These are phyloP conservation scores for Stentor roeselii DNA, from an alignment of 73 alveolate genomes.

Conservation along the genomic window DNA sequence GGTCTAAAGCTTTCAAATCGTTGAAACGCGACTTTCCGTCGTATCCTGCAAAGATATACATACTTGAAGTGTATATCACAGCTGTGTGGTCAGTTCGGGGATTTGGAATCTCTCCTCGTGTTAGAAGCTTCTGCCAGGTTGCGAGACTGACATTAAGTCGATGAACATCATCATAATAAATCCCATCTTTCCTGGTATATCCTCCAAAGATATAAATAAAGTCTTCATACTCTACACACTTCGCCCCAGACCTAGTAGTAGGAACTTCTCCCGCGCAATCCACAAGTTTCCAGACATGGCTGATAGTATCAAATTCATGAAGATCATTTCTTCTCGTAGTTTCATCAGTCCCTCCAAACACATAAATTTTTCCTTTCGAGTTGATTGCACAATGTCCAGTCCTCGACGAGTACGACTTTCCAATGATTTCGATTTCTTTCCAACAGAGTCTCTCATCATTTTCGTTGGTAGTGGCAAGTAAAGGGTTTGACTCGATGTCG, in stretches of 20 bases:
- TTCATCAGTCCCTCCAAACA: constrained; percentile 67
- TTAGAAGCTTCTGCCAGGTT: constrained; percentile 45
- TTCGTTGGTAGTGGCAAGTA: not conserved
- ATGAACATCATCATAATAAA: constrained; percentile 48
- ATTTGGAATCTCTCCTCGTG: constrained; percentile 48
- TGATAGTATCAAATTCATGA: constrained; percentile 37
- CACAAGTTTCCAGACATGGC: constrained; percentile 37
- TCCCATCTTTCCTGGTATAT: constrained; percentile 78
- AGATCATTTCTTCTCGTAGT: constrained; percentile 54
- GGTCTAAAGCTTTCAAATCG: constrained; percentile 42
- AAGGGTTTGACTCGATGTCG: constrained; percentile 18
- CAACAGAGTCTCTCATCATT: not conserved
- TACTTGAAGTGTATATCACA: constrained; percentile 46
- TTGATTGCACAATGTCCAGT: constrained; percentile 56
- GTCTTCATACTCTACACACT: constrained; percentile 65
- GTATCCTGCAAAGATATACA: constrained; percentile 55
- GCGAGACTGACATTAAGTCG: constrained; percentile 33
- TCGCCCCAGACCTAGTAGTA: constrained; percentile 62
- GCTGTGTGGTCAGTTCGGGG: constrained; percentile 80
- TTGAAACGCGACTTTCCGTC: constrained; percentile 50
- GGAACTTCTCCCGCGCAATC: constrained; percentile 42
- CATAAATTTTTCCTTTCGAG: constrained; percentile 37
- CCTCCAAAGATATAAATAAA: constrained; percentile 79
- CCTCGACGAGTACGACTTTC: constrained; percentile 40
- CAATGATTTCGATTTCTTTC: constrained; percentile 11